Conservation (phyloP, 371 early-diverging fungal genomes). For the Dinochytrium kinnereticum region DNA sequence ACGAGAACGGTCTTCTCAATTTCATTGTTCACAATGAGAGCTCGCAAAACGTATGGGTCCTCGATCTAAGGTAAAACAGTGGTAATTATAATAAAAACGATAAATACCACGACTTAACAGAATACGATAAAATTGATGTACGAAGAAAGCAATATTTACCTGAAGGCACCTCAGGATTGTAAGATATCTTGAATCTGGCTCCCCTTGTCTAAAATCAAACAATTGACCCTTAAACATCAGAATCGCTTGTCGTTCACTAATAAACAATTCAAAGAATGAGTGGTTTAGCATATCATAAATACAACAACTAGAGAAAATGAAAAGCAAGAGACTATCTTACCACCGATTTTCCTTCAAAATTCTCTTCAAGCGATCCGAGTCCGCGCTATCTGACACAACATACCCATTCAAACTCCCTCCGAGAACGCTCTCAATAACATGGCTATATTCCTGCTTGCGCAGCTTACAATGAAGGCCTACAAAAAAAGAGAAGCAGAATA, state of each 20-base stretch:
- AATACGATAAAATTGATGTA: too few relatives aligned
- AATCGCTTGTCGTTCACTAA: slow-evolving; percentile 6
- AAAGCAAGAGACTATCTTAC: slow-evolving; percentile 15
- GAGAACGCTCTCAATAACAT: slow-evolving; percentile 73
- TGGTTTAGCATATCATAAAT: too few relatives aligned
- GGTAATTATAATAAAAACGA: background rate
- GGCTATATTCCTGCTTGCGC: slow-evolving; percentile 65
- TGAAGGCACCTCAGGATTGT: slow-evolving; percentile 75
- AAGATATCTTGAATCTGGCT: slow-evolving; percentile 66
- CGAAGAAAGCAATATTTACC: too few relatives aligned
- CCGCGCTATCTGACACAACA: slow-evolving; percentile 75
- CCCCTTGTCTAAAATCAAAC: slow-evolving; percentile 74
- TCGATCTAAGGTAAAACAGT: slow-evolving; percentile 50
- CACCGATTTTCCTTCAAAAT: background rate
- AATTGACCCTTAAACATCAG: slow-evolving; percentile 28
- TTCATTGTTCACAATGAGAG: slow-evolving; percentile 71
- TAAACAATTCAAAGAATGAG: background rate
- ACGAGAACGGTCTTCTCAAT: slow-evolving; percentile 85
- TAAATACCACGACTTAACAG: too few relatives aligned
- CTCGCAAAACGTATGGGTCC: slow-evolving; percentile 76
- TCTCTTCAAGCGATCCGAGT: slow-evolving; percentile 52
- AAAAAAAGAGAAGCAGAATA: background rate
- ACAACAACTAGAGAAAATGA: background rate
- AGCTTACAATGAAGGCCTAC: slow-evolving; percentile 68
- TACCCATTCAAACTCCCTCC: slow-evolving; percentile 73